Conservation (phyloP, 164 flowering plant genomes). For the Nymphaea colorata region DNA sequence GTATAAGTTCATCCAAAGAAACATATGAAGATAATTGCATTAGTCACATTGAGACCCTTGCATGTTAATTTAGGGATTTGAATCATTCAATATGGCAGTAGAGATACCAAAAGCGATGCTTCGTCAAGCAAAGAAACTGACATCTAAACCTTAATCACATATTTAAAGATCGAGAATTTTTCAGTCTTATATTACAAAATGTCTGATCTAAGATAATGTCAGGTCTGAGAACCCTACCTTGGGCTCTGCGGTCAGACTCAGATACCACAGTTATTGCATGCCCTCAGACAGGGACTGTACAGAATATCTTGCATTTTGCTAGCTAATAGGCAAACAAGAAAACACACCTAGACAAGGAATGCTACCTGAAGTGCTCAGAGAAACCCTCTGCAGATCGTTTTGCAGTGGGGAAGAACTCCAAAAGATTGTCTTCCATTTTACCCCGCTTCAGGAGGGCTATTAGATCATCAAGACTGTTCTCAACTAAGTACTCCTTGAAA, state of each 20-base stretch:
- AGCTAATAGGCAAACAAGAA: not conserved
- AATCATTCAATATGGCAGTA: too few species aligned
- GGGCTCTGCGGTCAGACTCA: too few species aligned
- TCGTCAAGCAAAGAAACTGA: too few species aligned
- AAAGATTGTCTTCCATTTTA: constrained; percentile 87
- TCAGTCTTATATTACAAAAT: too few species aligned
- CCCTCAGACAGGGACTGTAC: not conserved
- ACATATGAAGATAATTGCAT: too few species aligned
- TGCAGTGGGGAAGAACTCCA: constrained; percentile 75
- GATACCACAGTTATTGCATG: too few species aligned
- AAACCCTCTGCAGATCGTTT: constrained; percentile 81
- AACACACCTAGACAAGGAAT: constrained; percentile 6
- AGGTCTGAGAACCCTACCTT: not conserved
- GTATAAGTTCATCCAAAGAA: too few species aligned
- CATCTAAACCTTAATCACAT: too few species aligned
- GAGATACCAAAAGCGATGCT: too few species aligned
- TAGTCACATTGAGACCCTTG: too few species aligned
- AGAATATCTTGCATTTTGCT: not conserved
- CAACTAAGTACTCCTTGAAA: constrained; percentile 89
- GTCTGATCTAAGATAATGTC: not conserved
- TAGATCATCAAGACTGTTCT: constrained; percentile 87
- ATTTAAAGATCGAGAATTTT: too few species aligned
- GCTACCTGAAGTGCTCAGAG: constrained; percentile 92
- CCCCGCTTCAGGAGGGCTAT: constrained; percentile 84
- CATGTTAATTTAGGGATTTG: too few species aligned